Evolutionary conservation across 352 stramenopile species (phyloP).

Genomic region (Pythium apleroticum): DNA sequence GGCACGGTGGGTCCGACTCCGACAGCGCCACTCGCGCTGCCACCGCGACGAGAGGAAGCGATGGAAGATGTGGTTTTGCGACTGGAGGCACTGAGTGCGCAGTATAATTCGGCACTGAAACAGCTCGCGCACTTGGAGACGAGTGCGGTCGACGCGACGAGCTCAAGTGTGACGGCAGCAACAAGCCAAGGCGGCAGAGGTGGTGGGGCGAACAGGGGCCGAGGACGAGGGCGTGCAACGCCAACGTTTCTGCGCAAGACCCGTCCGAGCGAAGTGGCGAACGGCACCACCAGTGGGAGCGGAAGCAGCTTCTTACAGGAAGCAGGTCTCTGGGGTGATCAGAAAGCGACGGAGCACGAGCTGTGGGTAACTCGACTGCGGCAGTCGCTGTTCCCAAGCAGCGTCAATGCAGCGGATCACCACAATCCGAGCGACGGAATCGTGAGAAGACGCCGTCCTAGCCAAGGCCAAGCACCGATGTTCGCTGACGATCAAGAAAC

Average conservation of each 20-base stretch:
- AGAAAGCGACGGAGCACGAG: background rate
- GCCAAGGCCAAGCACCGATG: background rate
- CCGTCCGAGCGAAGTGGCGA: background rate
- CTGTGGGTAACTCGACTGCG: constrained; percentile 8
- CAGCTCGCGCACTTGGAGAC: background rate
- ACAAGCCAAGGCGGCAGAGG: background rate
- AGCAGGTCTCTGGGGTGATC: constrained; percentile 6
- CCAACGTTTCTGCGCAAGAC: constrained; percentile 14
- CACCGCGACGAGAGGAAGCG: background rate
- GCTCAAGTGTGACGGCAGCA: background rate
- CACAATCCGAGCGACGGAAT: background rate
- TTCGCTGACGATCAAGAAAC: background rate
- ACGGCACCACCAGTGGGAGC: background rate
- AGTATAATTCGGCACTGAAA: constrained; percentile 17
- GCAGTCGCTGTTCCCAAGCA: constrained; percentile 1
- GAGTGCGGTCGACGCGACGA: background rate
- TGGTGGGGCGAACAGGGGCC: background rate
- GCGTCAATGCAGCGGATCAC: background rate
- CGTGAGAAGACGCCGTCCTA: background rate
- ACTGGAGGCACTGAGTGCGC: constrained; percentile 14
- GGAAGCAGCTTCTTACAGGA: background rate
- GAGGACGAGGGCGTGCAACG: background rate
- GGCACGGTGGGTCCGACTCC: background rate
- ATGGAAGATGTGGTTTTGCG: constrained; percentile 10
- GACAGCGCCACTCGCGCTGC: background rate